phyloP scores from a whole-genome alignment of 2,329 filamentous ascomycete species.

The Pseudohalonectria lignicola region DNA sequence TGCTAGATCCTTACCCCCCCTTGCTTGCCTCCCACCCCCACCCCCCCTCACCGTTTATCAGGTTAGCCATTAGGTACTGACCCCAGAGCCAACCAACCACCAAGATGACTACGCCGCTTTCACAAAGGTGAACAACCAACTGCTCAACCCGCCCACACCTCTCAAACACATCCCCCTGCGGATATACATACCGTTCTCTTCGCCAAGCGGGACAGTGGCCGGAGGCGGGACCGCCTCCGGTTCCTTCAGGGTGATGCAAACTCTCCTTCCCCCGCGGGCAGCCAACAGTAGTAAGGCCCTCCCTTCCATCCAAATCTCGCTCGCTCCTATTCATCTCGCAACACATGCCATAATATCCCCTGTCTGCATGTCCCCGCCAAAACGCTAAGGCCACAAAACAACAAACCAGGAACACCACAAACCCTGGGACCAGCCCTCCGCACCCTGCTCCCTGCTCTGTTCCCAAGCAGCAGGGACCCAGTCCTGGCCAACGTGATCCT shows the following conservation, averaged over 20 bases:
- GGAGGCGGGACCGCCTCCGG: constrained; percentile 22
- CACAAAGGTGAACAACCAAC: constrained; percentile 60
- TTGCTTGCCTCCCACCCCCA: too few relatives aligned
- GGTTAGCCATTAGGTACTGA: too few relatives aligned
- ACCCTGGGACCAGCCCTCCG: constrained; percentile 68
- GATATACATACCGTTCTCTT: constrained; percentile 67
- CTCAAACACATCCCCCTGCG: constrained; percentile 80
- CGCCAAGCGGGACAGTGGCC: constrained; percentile 28
- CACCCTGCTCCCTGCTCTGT: constrained; percentile 64
- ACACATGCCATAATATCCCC: too few relatives aligned
- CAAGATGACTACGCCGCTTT: constrained; percentile 64
- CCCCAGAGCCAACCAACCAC: background rate
- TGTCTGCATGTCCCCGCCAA: too few relatives aligned
- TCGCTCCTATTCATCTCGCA: background rate
- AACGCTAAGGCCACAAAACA: background rate
- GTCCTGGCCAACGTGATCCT: constrained; percentile 75
- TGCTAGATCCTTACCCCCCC: too few relatives aligned
- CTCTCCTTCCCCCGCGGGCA: constrained; percentile 47
- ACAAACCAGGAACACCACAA: constrained; percentile 22
- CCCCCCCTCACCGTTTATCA: too few relatives aligned
- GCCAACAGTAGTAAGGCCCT: constrained; percentile 18
- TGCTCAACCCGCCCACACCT: constrained; percentile 64
- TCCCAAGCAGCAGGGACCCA: constrained; percentile 75
- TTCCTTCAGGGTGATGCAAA: constrained; percentile 64
- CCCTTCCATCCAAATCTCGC: background rate